Base-by-base conservation (phyloP, 2,329 filamentous ascomycete genomes). In the Arthroderma sp. region DNA sequence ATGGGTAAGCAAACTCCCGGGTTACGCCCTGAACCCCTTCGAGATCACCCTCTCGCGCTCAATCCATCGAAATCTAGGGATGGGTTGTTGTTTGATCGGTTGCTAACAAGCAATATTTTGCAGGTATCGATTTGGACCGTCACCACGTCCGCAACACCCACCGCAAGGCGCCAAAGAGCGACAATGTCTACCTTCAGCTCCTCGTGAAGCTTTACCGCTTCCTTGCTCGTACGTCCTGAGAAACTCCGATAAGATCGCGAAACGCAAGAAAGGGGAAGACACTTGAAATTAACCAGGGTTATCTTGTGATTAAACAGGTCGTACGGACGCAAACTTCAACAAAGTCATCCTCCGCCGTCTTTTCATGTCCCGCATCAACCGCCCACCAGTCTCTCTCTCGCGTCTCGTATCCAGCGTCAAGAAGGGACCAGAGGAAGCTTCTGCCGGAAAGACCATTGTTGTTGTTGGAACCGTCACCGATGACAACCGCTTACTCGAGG, bases 311-410 rank as follows among this genome's bases (percentile, higher is more conserved):
- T 69, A n/a, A n/a, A n/a, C n/a, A 94, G 88, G 90, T 79, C 91
- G 93, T 74, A 98, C 93, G 74, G 93, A 97, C 77, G 83, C 89
- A 66, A 83, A 83, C 79, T 98, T 98, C 88, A 98, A 98, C 87
- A 94, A 95, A 83, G 88, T 93, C 71, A 84, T 98, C 73, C 88
- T 98, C 71, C 90, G 91, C 76, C 88, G 93, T 72, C 87, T 98
- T 62, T 95, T 95, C 75, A 95, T 93, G 88, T 95, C 90, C 76
- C 89, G 91, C 79, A 95, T 94, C 80, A 97, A 97, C 87, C 87
- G 91, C 69, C 88, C 89, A 62, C 90, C 93, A 64, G 85, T 98
- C 71, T 96, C 91, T 61, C 82, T 98, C 71, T 96, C 91, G 67
- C 88, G 91, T 76, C 89, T 97, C 72, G 85, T 80, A 64, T 76